A percentile compares a stretch with the other conserved stretches of the same genome.
Conservation (phyloP, 768 basidiomycete species). For the Boletus coccyginus region DNA sequence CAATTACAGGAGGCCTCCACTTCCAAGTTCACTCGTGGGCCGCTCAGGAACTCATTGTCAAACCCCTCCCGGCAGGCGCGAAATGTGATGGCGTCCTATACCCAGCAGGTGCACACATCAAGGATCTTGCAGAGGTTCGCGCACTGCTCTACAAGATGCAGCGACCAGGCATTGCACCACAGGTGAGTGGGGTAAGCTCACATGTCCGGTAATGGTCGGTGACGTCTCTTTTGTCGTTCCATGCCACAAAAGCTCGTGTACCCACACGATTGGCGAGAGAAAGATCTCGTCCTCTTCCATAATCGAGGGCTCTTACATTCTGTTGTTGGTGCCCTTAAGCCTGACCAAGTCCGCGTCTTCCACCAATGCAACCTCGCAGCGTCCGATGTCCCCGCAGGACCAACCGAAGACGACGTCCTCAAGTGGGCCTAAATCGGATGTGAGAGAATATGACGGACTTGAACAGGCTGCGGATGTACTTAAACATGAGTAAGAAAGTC, state of each 20-base stretch:
- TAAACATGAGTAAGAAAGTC: background rate
- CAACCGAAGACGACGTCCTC: constrained; percentile 42
- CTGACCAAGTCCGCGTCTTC: constrained; percentile 44
- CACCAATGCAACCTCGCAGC: constrained; percentile 61
- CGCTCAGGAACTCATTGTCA: constrained; percentile 59
- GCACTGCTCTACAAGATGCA: constrained; percentile 81
- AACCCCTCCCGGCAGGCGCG: constrained; percentile 61
- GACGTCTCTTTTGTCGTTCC: background rate
- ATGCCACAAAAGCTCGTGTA: constrained; percentile 56
- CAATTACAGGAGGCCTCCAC: constrained; percentile 75
- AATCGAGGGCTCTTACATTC: constrained; percentile 66
- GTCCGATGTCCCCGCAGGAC: constrained; percentile 46
- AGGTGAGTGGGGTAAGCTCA: constrained; percentile 32
- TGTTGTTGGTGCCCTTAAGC: constrained; percentile 63
- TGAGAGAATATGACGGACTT: constrained; percentile 21
- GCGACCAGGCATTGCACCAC: constrained; percentile 83
- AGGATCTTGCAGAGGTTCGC: constrained; percentile 67
- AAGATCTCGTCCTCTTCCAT: constrained; percentile 66
- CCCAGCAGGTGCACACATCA: constrained; percentile 78
- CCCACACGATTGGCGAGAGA: constrained; percentile 79
- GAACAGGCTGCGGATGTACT: constrained; percentile 13
- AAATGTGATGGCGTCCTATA: constrained; percentile 63
- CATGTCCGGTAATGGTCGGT: background rate
- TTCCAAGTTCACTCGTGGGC: constrained; percentile 92
- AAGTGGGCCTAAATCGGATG: constrained; percentile 35